Conservation (phyloP, 257 asterid species). For the Echium plantagineum region DNA sequence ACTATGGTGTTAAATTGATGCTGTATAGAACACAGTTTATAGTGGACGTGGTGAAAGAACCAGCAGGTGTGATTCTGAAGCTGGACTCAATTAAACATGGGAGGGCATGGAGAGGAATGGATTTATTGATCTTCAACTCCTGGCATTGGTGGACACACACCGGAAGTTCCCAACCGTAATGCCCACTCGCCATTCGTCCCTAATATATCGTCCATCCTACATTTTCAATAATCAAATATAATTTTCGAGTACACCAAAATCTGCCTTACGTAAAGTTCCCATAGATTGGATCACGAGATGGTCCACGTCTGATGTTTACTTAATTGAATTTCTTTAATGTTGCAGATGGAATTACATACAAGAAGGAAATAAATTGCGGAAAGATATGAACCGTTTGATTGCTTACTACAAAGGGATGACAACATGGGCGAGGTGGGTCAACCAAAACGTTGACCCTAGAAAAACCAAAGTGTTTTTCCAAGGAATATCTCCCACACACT, state of each 20-base stretch:
- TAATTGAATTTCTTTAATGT: neutral
- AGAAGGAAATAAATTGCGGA: constrained; percentile 44
- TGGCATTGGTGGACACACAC: constrained; percentile 99
- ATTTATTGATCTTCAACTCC: constrained; percentile 62
- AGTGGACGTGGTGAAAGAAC: constrained; percentile 53
- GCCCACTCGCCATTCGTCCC: no score
- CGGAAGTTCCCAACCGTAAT: constrained; percentile 66
- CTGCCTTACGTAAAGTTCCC: no score
- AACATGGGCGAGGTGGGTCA: constrained; percentile 91
- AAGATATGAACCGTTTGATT: constrained; percentile 76
- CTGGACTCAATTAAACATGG: constrained; percentile 57
- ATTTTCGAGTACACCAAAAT: no score
- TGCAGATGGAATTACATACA: constrained; percentile 74
- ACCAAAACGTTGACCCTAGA: constrained; percentile 51
- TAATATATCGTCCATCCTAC: no score
- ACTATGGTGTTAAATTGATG: constrained; percentile 46
- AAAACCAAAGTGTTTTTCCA: constrained; percentile 76
- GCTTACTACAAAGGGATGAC: constrained; percentile 79
- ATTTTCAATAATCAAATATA: no score
- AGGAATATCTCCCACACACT: constrained; percentile 85
- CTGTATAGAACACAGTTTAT: constrained; percentile 59
- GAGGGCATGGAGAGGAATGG: constrained; percentile 66
- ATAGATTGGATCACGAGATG: no score
- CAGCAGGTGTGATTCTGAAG: constrained; percentile 45
- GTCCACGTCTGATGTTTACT: no score